Evolutionary conservation across 805 yeast species (phyloP).

Genomic region (Kuraishia capsulata): DNA sequence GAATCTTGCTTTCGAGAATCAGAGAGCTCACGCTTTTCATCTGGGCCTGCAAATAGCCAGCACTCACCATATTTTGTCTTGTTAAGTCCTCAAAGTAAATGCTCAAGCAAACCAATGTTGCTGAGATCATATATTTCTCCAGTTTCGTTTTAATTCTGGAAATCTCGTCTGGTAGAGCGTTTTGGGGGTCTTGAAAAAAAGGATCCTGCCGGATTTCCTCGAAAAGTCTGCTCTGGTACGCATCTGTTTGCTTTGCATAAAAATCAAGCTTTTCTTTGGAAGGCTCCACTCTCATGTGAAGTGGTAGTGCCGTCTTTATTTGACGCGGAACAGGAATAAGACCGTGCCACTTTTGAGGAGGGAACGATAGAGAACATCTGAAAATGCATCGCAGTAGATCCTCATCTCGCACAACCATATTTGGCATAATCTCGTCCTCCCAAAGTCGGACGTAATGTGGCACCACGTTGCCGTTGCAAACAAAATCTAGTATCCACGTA

Average conservation of each 20-base stretch:
- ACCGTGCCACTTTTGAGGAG: background rate
- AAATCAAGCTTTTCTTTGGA: background rate
- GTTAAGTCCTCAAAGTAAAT: background rate
- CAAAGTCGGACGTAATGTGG: conserved; percentile 11
- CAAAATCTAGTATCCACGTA: conserved; percentile 6
- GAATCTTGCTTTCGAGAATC: background rate
- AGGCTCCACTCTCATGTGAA: background rate
- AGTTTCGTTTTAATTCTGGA: background rate
- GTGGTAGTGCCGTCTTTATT: background rate
- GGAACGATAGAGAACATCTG: conserved; percentile 1
- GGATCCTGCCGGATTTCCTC: background rate
- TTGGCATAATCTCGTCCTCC: conserved; percentile 1
- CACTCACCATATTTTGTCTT: background rate
- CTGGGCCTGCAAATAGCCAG: background rate
- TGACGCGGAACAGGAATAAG: background rate
- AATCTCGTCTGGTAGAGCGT: background rate
- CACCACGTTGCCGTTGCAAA: conserved; percentile 3
- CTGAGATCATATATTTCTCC: background rate
- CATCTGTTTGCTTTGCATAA: background rate
- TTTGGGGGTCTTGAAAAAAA: background rate
- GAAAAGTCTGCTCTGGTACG: background rate
- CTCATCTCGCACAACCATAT: conserved; percentile 1
- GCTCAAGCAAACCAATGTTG: background rate
- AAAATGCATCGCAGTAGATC: conserved; percentile 1
- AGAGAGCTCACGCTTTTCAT: background rate